Evolutionary conservation across 805 yeast species (phyloP).

Genomic region (Starmera quercuum): DNA sequence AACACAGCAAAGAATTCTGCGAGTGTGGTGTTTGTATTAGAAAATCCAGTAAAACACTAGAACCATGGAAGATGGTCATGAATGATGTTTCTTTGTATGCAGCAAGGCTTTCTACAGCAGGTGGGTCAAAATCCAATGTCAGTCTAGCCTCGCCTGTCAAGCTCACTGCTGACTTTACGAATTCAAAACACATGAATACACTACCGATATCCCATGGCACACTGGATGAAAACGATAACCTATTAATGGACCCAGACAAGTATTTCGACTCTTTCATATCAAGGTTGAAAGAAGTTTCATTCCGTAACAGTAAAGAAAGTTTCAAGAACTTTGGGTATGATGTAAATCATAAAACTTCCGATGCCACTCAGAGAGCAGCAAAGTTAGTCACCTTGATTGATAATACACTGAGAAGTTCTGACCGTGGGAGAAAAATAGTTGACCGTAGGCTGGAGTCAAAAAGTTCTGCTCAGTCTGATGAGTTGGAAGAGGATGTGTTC

Average conservation of each 20-base stretch:
- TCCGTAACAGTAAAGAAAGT: background rate
- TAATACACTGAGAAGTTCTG: background rate
- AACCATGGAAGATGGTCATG: constrained; percentile 24
- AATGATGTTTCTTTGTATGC: constrained; percentile 31
- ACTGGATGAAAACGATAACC: background rate
- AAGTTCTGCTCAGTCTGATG: constrained; percentile 6
- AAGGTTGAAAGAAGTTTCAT: background rate
- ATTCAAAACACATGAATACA: constrained; percentile 9
- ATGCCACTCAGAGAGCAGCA: background rate
- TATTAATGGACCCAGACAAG: background rate
- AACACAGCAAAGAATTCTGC: too few species aligned
- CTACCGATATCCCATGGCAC: background rate
- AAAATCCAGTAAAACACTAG: constrained; percentile 1
- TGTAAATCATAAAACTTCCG: background rate
- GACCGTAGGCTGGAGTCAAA: constrained; percentile 1
- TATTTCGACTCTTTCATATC: background rate
- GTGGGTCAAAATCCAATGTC: constrained; percentile 14
- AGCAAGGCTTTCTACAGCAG: constrained; percentile 25
- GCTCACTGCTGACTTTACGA: constrained; percentile 18
- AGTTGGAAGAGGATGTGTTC: constrained; percentile 1
- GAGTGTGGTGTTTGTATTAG: too few species aligned
- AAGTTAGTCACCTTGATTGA: background rate
- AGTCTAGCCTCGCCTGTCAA: constrained; percentile 5
- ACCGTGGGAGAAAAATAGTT: too few species aligned
- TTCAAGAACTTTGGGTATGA: background rate